These are phyloP conservation scores for Xylariaceae sp. DNA, from an alignment of 2,329 filamentous ascomycete species.

Conservation along the genomic window DNA sequence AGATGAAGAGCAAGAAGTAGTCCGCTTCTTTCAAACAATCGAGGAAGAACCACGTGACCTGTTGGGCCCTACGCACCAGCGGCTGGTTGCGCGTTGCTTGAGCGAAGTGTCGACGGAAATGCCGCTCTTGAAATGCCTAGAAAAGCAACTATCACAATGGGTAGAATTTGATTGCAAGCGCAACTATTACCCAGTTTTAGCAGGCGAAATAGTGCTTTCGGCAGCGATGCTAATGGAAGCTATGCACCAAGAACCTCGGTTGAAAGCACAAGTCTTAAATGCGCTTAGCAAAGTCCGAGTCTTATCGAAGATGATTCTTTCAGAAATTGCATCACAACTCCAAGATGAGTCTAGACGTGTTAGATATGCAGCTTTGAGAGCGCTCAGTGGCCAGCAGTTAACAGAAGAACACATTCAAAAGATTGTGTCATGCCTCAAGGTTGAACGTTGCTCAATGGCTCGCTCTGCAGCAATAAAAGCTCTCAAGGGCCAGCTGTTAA, in stretches of 20 bases:
- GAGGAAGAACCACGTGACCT: slow-evolving; percentile 45
- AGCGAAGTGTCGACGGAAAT: slow-evolving; percentile 34
- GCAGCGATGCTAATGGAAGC: neutral
- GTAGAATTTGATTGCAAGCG: neutral
- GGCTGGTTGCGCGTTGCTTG: slow-evolving; percentile 49
- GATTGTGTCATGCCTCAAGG: neutral
- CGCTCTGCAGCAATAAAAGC: too few species aligned
- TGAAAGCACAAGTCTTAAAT: neutral
- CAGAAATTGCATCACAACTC: neutral
- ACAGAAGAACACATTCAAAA: neutral
- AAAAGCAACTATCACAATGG: neutral
- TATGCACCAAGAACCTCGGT: neutral
- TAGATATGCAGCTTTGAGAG: neutral
- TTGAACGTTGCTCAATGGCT: too few species aligned
- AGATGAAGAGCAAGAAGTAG: slow-evolving; percentile 18
- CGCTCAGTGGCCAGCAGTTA: neutral
- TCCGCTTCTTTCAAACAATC: slow-evolving; percentile 41
- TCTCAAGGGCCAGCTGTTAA: too few species aligned
- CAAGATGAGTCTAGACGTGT: neutral
- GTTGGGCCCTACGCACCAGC: slow-evolving; percentile 46
- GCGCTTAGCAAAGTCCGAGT: neutral
- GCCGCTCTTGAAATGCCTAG: neutral
- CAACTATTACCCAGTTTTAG: accelerated
- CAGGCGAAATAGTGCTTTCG: neutral
- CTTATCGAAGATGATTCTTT: neutral